These are phyloP conservation scores for Phytophthora kernoviae DNA, from an alignment of 352 stramenopile species.

Conservation along the genomic window DNA sequence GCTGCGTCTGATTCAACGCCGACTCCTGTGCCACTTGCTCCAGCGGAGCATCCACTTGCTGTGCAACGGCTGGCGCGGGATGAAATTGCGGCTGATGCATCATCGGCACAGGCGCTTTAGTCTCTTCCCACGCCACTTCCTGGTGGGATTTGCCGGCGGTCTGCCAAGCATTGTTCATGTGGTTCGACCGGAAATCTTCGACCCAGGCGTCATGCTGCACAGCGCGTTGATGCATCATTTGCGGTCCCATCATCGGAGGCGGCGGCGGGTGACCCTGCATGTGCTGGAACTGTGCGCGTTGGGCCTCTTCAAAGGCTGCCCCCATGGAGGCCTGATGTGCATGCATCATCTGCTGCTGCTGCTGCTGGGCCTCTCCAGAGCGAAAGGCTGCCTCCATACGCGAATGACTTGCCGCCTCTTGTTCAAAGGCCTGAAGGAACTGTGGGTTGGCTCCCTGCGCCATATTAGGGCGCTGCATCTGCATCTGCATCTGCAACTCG, in stretches of 20 bases:
- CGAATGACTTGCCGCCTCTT: conserved; percentile 62
- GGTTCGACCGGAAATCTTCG: conserved; percentile 67
- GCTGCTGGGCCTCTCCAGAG: conserved; percentile 37
- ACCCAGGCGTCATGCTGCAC: conserved; percentile 63
- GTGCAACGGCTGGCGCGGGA: conserved; percentile 2
- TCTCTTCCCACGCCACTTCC: conserved; percentile 69
- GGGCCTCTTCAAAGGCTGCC: conserved; percentile 56
- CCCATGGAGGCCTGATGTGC: conserved; percentile 69
- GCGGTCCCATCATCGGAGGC: conserved; percentile 27
- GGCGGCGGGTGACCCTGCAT: conserved; percentile 35
- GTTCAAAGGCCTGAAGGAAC: conserved; percentile 67
- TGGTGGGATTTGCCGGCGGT: conserved; percentile 59
- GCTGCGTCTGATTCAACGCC: conserved; percentile 46
- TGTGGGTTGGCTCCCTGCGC: conserved; percentile 52
- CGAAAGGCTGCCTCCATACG: conserved; percentile 75
- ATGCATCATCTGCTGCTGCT: conserved; percentile 37
- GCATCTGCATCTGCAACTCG: conserved; percentile 78
- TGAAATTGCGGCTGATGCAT: conserved; percentile 46
- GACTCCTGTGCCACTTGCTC: conserved; percentile 34
- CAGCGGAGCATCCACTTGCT: conserved; percentile 29
- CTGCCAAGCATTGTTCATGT: conserved; percentile 69
- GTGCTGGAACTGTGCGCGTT: conserved; percentile 56
- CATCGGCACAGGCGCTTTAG: conserved; percentile 45
- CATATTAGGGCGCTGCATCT: conserved; percentile 78
- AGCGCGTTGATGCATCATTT: conserved; percentile 36